Base-by-base conservation (phyloP, 2,329 filamentous ascomycete genomes). In the Xenosphaeropsis pyriputrescens region DNA sequence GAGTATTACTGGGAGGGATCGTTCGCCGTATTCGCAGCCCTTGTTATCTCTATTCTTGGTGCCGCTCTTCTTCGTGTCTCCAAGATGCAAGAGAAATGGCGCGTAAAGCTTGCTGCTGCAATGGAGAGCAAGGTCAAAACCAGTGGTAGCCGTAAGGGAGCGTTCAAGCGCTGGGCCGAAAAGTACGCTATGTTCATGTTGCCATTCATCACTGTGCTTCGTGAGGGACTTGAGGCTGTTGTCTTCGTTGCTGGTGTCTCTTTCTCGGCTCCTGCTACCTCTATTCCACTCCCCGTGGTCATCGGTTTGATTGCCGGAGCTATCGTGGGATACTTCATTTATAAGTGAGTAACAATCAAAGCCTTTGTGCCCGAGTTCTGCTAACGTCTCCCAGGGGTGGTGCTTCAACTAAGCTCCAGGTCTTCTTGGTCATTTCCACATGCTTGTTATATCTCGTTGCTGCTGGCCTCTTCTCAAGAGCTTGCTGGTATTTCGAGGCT, bases 1-100 rank as follows among this genome's bases (percentile, higher is more conserved):
- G 85, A 93, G 54, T 67, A 83, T 52, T 72, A 85, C 46, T 93
- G 84, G 68, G 85, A 93, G 53, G 85, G 82, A 39, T 70, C 78
- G 35, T 91, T 93, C 50, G 73, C 69, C 14, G 64, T 93, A 31
- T 55, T 91, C 36, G 84, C 85, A 2, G 68, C 75, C 14, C 47
- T 91, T 46, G 85, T 93, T 60, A 91, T 93, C 59, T 81, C 81
- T 29, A 48, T 85, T 43, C 79, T 93, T 64, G 85, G 85, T 18
- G 79, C 76, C 22, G 84, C 82, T 4, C 71, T 93, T 19, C 72
- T 93, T 6, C 78, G 85, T 18, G 70, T 93, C 39, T 80, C 76
- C 43, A 91, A 89, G 58, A 71, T 91, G 57, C 82, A 86, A 55
- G 77, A 81, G 43, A 91, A 91, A 59, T 93, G 85, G 86, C 72